Conservation (phyloP, 495 filamentous ascomycete species). For the Bombardia bombarda region DNA sequence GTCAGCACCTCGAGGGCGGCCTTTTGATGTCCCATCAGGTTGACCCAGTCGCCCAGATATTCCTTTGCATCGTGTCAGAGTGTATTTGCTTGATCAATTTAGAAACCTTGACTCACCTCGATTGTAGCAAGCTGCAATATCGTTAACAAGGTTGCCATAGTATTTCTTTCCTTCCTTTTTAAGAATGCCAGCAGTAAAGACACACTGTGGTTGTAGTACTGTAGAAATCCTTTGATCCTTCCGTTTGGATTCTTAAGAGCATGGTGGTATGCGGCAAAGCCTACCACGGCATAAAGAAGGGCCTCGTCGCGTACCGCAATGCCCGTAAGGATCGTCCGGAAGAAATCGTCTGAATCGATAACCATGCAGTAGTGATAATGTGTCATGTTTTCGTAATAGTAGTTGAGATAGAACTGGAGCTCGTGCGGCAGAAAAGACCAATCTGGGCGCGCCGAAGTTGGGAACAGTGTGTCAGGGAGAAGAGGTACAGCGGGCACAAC, state of each 20-base stretch:
- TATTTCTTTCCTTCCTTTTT: constrained; percentile 59
- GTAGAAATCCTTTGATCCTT: constrained; percentile 71
- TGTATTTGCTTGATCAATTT: not conserved
- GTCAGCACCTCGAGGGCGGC: constrained; percentile 77
- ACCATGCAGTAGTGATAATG: constrained; percentile 76
- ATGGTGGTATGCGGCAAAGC: constrained; percentile 82
- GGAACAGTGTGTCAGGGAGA: constrained; percentile 18
- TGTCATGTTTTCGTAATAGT: constrained; percentile 65
- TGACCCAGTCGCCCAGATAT: constrained; percentile 90
- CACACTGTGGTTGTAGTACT: constrained; percentile 85
- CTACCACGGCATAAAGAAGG: constrained; percentile 81
- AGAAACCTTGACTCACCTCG: constrained; percentile 53
- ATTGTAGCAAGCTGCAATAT: constrained; percentile 89
- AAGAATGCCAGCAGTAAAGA: constrained; percentile 65
- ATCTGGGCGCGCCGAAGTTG: constrained; percentile 20
- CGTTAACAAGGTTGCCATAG: constrained; percentile 69
- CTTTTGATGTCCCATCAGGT: constrained; percentile 84
- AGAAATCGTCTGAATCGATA: constrained; percentile 57
- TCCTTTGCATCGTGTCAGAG: constrained; percentile 50
- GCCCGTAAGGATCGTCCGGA: constrained; percentile 61
- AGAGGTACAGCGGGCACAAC: constrained; percentile 21
- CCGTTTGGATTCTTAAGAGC: constrained; percentile 60
- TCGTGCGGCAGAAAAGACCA: constrained; percentile 55
- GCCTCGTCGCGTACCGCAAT: constrained; percentile 72
- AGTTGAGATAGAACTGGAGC: constrained; percentile 69